A percentile compares a stretch with the other conserved stretches of the same genome.
phyloP scores from a whole-genome alignment of 768 basidiomycete species.

The Boletus barrowsii region DNA sequence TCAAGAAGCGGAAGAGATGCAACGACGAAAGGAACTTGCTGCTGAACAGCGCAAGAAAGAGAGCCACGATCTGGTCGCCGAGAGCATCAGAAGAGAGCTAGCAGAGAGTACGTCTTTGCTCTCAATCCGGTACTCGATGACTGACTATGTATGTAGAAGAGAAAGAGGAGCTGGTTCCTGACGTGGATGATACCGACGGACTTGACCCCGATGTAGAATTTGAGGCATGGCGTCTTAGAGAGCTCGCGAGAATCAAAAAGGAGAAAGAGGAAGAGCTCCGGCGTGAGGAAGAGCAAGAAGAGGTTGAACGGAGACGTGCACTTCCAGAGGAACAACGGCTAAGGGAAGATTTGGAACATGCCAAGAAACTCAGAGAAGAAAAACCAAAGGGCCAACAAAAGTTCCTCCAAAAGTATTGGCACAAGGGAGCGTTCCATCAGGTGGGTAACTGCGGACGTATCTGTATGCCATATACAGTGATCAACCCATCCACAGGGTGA shows the following conservation, averaged over 20 bases:
- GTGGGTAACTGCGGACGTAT: conserved; percentile 38
- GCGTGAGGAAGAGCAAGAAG: conserved; percentile 82
- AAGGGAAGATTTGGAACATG: conserved; percentile 87
- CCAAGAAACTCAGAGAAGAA: conserved; percentile 76
- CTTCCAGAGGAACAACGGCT: conserved; percentile 91
- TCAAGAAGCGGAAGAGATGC: conserved; percentile 72
- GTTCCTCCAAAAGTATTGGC: conserved; percentile 98
- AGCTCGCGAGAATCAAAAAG: conserved; percentile 87
- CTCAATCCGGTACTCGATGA: background rate
- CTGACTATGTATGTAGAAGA: conserved; percentile 59
- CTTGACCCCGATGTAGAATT: conserved; percentile 88
- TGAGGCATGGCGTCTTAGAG: conserved; percentile 93
- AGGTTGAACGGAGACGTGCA: conserved; percentile 87
- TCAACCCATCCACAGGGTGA: conserved; percentile 57
- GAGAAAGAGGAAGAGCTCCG: conserved; percentile 87
- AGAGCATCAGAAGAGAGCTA: conserved; percentile 88
- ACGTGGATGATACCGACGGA: conserved; percentile 95
- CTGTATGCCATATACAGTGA: conserved; percentile 12
- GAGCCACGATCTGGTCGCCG: conserved; percentile 89
- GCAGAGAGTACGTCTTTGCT: conserved; percentile 69
- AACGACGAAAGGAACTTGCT: conserved; percentile 67
- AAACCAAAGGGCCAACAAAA: conserved; percentile 90
- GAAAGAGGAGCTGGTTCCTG: conserved; percentile 76
- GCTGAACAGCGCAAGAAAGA: conserved; percentile 82
- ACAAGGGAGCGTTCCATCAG: conserved; percentile 99